These are phyloP conservation scores for Phytopythium montanum DNA, from an alignment of 352 stramenopile species.

Conservation along the genomic window DNA sequence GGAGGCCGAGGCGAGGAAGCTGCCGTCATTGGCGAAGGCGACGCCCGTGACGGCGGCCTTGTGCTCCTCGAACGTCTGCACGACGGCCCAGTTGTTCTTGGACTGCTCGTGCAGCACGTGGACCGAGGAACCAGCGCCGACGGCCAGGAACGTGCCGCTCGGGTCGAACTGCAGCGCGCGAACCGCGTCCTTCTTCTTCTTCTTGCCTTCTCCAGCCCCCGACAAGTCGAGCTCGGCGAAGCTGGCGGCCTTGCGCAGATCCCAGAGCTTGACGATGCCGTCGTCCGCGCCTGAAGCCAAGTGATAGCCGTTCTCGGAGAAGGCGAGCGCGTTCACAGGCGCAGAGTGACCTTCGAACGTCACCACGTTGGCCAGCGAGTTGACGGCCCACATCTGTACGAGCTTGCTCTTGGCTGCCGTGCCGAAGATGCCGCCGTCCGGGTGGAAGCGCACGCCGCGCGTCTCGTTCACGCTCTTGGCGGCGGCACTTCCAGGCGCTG, in stretches of 20 bases:
- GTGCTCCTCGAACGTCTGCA: conserved; percentile 64
- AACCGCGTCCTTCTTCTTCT: conserved; percentile 39
- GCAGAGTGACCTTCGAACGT: conserved; percentile 84
- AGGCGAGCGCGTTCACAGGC: conserved; percentile 70
- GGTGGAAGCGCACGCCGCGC: conserved; percentile 61
- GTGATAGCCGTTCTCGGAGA: conserved; percentile 96
- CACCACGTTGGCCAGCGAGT: conserved; percentile 71
- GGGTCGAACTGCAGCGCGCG: conserved; percentile 58
- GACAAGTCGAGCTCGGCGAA: conserved; percentile 63
- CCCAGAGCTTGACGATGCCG: conserved; percentile 89
- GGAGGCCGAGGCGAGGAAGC: conserved; percentile 59
- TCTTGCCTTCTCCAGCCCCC: conserved; percentile 15
- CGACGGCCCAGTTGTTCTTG: conserved; percentile 62
- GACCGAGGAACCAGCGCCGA: conserved; percentile 37
- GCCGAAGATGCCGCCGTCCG: too few relatives aligned
- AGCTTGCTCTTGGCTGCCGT: conserved; percentile 53
- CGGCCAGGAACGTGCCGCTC: conserved; percentile 53
- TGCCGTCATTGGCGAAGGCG: conserved; percentile 54
- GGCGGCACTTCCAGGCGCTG: conserved; percentile 15
- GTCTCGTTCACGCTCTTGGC: conserved; percentile 34
- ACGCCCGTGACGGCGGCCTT: conserved; percentile 62
- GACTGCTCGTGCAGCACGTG: conserved; percentile 54
- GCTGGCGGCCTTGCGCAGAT: conserved; percentile 90
- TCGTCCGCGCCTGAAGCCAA: conserved; percentile 81
- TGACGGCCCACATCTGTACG: conserved; percentile 94